Evolutionary conservation across 1,284 basidiomycete genomes (phyloP).

Genomic region (Melanopsichium pennsylvanicum): DNA sequence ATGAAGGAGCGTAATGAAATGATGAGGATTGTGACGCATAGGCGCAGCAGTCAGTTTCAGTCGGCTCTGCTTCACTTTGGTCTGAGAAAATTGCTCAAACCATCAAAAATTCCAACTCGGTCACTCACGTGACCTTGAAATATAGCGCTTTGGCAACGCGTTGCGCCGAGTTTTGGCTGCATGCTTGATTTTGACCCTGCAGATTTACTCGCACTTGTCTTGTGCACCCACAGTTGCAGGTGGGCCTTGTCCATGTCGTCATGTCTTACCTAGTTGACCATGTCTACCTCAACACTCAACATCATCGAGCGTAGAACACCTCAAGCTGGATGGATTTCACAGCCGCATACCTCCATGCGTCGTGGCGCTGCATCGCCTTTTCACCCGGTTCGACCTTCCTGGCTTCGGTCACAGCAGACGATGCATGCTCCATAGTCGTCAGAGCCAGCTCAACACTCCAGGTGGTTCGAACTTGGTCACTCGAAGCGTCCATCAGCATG

Average conservation of each 20-base stretch:
- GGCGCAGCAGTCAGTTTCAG: too few relatives aligned
- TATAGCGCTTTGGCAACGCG: constrained; percentile 12
- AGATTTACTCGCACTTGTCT: too few relatives aligned
- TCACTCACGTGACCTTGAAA: constrained; percentile 15
- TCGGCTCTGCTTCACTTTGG: too few relatives aligned
- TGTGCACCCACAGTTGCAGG: too few relatives aligned
- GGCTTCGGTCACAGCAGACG: constrained; percentile 47
- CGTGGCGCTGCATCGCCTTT: constrained; percentile 48
- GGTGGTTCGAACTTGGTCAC: constrained; percentile 54
- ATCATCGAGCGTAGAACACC: background rate
- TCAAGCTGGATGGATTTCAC: constrained; percentile 55
- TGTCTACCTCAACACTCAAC: background rate
- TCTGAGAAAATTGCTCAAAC: too few relatives aligned
- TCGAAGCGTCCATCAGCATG: constrained; percentile 36
- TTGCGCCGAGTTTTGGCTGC: too few relatives aligned
- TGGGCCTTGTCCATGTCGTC: too few relatives aligned
- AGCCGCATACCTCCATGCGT: constrained; percentile 50
- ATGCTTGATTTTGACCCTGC: constrained; percentile 16
- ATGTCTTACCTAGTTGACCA: background rate
- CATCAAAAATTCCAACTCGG: too few relatives aligned
- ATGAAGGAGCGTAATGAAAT: constrained; percentile 1
- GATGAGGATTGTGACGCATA: background rate
- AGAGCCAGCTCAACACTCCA: constrained; percentile 56
- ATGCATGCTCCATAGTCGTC: constrained; percentile 35
- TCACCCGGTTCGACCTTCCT: constrained; percentile 62